Evolutionary conservation across 2,329 filamentous ascomycete species (phyloP), one percentile per base, ranked within the genome.

Genomic region (Nemania abortiva): DNA sequence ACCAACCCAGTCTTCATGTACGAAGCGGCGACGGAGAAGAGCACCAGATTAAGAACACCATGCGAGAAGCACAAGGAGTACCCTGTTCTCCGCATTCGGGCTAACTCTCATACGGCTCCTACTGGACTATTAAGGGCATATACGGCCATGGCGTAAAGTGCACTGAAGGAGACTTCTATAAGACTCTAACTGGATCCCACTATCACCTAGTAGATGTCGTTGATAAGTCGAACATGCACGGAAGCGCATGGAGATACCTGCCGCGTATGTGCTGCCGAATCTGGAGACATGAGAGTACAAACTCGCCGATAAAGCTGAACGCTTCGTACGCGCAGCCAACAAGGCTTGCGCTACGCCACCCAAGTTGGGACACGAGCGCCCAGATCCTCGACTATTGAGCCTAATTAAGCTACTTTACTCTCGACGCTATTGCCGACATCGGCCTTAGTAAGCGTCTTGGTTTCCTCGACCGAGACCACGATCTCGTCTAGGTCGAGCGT

Each of bases 371-470:
- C 58, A 61, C 2, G 20, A 52, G 20, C 45, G 45, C n/a, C 45
- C 47, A 5, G 59, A 53, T 15, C 22, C 49, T 88, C 20, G 84
- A 88, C 72, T 85, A 84, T 63, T 82, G 85, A 4, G 78, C 79
- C 6, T 88, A 83, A 83, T 81, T 82, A 27, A 88, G 87, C 75
- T 86, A 86, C 78, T 88, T 88, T 75, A 86, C 85, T 0, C 79
- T 88, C 15, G 86, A 89, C 65, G 86, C 85, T 2, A 88, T 88
- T 59, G 85, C 84, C 18, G 84, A 88, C 62, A 88, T 89, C 74
- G 86, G 85, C 1, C 78, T 88, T 0, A 83, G 80, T 0, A 82
- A 86, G 61, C 81, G 79, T n/a, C 80, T 88, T 1, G 83, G 85
- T 0, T 84, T 87, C 69, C 80, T 88, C 1, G 86, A 87, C 53